Evolutionary conservation across 441 rosid genomes (phyloP).

Genomic region (Adansonia grandidieri): DNA sequence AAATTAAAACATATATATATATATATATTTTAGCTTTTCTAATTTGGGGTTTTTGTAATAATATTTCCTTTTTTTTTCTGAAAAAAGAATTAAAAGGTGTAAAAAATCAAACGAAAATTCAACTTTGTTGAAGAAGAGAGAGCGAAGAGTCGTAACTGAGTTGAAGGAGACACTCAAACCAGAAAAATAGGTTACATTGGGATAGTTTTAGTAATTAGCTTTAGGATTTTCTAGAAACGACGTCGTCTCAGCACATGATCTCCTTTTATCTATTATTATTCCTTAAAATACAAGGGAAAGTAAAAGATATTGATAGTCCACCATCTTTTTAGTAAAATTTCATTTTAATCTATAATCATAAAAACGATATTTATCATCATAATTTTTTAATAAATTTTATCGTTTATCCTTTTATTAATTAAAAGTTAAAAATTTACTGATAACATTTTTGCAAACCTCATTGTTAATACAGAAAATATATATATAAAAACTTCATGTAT

Average conservation of each 20-base stretch:
- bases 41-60: not conserved
- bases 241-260: not conserved
- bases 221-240: not conserved
- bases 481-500: no score
- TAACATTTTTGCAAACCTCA: no score
- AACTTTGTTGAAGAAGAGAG: slow-evolving; percentile 10
- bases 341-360: no score
- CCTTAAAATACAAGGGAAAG: no score
- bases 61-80: not conserved
- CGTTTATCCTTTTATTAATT: no score
- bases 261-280: not conserved
- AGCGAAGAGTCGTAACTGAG: slow-evolving; percentile 30
- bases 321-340: no score
- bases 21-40: not conserved
- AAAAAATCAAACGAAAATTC: not conserved
- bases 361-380: no score
- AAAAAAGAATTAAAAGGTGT: not conserved
- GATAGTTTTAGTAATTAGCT: not conserved
- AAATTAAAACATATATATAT: not conserved
- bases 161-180: slow-evolving; percentile 20
- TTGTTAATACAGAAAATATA: no score
- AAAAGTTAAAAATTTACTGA: no score
- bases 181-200: slow-evolving; percentile 11
- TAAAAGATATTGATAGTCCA: no score
- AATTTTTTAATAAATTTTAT: no score